Base-by-base conservation (phyloP, 2,329 filamentous ascomycete genomes). In the Xenosphaeropsis pyriputrescens region DNA sequence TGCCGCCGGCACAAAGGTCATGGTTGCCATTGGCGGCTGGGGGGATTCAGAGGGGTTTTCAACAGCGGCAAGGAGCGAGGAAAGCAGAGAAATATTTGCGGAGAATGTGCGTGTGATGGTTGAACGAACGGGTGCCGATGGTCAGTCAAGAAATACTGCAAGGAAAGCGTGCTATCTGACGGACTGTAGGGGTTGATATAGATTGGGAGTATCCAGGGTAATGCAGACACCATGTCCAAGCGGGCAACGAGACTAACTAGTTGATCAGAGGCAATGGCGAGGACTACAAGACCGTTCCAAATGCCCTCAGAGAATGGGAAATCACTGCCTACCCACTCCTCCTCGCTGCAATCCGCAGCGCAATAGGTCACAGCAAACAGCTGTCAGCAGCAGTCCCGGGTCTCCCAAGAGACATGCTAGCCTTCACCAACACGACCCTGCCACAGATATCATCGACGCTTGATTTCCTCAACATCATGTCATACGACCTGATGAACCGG, bases 21-120 rank as follows among this genome's bases (percentile, higher is more conserved):
- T 79, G 60, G 65, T 85, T 29, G 79, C 81, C 15, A 73, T 86
- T 44, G 81, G 81, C 9, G 81, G 80, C 37, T 86, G 81, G 80
- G 79, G 79, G 0, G 76, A 84, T 42, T 75, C 69, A 0, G 53
- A 56, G 6, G 79, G 78, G 0, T 85, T 83, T 49, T 65, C 68
- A 0, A 54, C 53, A 8, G 78, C 68, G 0, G 72, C 75, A 2
- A 63, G 61, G 36, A 64, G 65, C 3, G 61, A 68, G 1, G 47
- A 55, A 5, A 67, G 64, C 1, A 68, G 76, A 13, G 60, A 64
- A 42, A 58, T 57, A 6, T 86, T 79, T 57, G 75, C 79, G 2
- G 60, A 61, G 33, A 81, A 82, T 45, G 65, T 85, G 2, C 70
- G 67, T 6, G 59, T 60, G 18, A 78, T 84, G 71, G 62, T 85